phyloP scores from a whole-genome alignment of 352 stramenopile genomes.

The Globisporangium alternatum region DNA sequence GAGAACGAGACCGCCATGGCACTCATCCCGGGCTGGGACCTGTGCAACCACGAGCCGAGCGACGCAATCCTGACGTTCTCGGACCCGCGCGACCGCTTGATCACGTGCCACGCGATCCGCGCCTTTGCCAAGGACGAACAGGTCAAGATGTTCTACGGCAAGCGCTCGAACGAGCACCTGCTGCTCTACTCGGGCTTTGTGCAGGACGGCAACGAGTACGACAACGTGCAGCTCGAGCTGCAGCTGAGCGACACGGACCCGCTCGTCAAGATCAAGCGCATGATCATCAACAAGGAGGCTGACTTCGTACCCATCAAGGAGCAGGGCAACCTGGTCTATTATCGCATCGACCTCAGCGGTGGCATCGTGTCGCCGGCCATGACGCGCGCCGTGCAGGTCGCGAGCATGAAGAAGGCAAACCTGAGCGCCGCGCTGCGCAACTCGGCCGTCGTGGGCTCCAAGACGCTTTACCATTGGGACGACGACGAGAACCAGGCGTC shows the following conservation, averaged over 20 bases:
- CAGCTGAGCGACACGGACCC: constrained; percentile 20
- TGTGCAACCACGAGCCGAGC: constrained; percentile 61
- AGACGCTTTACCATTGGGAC: constrained; percentile 23
- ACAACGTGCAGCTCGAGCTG: constrained; percentile 27
- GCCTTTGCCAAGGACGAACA: constrained; percentile 34
- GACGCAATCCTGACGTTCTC: constrained; percentile 42
- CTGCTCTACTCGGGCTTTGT: constrained; percentile 62
- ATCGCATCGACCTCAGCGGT: constrained; percentile 24
- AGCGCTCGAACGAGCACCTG: constrained; percentile 46
- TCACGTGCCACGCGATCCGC: constrained; percentile 43
- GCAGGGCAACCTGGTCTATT: constrained; percentile 19
- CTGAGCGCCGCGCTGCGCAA: constrained; percentile 28
- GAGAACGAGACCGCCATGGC: constrained; percentile 29
- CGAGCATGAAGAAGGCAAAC: constrained; percentile 31
- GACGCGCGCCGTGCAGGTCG: constrained; percentile 32
- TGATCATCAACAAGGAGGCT: constrained; percentile 44
- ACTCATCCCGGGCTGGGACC: constrained; percentile 61
- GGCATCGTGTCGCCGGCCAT: constrained; percentile 24
- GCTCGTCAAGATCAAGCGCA: constrained; percentile 39
- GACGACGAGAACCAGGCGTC: constrained; percentile 21
- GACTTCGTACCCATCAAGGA: constrained; percentile 17
- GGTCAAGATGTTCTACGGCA: constrained; percentile 64
- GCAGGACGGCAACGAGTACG: constrained; percentile 31
- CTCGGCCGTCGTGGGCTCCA: constrained; percentile 19
- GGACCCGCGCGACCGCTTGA: constrained; percentile 24